phyloP scores from a whole-genome alignment of 169 alveolate species.

The Plasmodium knowlesi region DNA sequence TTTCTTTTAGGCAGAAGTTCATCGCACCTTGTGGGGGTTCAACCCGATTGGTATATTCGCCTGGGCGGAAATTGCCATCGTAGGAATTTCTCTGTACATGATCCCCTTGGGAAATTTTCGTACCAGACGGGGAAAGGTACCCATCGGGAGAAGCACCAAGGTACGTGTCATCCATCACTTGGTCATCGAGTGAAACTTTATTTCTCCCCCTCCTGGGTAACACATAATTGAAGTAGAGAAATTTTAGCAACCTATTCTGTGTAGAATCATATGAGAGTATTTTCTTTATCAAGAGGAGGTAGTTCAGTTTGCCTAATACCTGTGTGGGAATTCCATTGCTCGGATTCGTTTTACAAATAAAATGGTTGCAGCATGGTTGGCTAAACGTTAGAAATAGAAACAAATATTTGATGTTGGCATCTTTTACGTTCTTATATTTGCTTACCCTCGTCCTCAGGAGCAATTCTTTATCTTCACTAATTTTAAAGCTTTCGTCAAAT shows the following conservation, averaged over 20 bases:
- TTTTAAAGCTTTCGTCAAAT: conserved; percentile 1
- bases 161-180: background rate
- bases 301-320: conserved; percentile 40
- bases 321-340: conserved; percentile 28
- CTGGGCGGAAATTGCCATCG: background rate
- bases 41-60: background rate
- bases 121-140: background rate
- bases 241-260: conserved; percentile 12
- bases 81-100: background rate
- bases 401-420: conserved; percentile 12
- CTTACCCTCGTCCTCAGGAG: conserved; percentile 34
- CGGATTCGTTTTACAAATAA: conserved; percentile 23
- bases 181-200: background rate
- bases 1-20: background rate
- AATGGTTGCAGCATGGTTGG: conserved; percentile 25
- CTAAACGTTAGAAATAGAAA: conserved; percentile 39
- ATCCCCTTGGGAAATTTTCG: background rate
- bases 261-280: conserved; percentile 12
- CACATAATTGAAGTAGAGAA: conserved; percentile 9
- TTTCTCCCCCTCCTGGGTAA: background rate
- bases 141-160: background rate
- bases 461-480: conserved; percentile 4
- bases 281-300: conserved; percentile 43
- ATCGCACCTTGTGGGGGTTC: background rate
- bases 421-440: conserved; percentile 17